These are phyloP conservation scores for Russula dissimulans DNA, from an alignment of 768 basidiomycete species.

Conservation along the genomic window DNA sequence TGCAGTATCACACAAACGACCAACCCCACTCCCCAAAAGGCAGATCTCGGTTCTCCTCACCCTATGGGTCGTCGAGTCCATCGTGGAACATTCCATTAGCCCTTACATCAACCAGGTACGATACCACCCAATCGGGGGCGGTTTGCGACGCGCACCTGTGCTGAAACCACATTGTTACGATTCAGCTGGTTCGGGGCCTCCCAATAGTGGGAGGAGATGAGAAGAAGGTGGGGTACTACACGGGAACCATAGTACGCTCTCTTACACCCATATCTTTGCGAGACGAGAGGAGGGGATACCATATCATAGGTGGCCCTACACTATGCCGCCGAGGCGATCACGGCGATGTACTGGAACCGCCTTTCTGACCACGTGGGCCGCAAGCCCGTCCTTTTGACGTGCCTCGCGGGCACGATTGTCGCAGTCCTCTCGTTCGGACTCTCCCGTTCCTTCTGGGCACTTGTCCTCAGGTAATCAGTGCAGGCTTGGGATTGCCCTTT, in stretches of 20 bases:
- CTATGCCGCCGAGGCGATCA: conserved; percentile 36
- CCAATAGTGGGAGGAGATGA: conserved; percentile 37
- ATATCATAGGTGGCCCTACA: conserved; percentile 35
- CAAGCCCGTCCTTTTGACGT: conserved; percentile 30
- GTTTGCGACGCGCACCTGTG: not conserved
- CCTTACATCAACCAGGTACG: conserved; percentile 43
- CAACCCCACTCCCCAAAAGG: conserved; percentile 36
- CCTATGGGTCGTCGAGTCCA: conserved; percentile 38
- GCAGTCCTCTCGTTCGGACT: conserved; percentile 31
- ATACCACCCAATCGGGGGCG: not conserved
- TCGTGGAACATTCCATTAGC: conserved; percentile 38
- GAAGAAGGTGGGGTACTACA: conserved; percentile 41
- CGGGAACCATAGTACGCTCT: conserved; percentile 37
- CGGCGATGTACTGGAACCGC: conserved; percentile 38
- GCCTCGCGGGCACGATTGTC: conserved; percentile 24
- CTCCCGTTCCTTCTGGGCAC: conserved; percentile 27
- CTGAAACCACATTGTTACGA: not conserved
- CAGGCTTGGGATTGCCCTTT: too few relatives aligned
- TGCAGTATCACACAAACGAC: not conserved
- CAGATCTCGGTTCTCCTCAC: conserved; percentile 39
- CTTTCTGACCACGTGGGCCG: conserved; percentile 40
- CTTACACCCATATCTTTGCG: conserved; percentile 8
- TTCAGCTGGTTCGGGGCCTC: conserved; percentile 35
- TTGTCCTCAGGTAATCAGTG: conserved; percentile 12
- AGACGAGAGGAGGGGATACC: not conserved